Base-by-base conservation (phyloP, 352 stramenopile species). In the Phytophthora europaea region DNA sequence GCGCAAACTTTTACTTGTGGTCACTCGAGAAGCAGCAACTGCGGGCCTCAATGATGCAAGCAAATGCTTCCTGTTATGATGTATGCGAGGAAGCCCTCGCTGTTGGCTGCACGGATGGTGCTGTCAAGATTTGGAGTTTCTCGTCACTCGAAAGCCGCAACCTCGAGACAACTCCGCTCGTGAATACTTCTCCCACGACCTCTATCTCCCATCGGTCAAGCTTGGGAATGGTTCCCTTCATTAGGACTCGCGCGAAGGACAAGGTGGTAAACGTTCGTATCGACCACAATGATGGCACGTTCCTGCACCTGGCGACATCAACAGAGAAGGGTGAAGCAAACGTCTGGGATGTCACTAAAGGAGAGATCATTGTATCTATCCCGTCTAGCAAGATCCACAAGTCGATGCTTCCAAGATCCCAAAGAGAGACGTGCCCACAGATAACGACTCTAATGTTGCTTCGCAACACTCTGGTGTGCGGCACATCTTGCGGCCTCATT, bases 371-470 rank as follows among this genome's bases (percentile, higher is more conserved):
- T 57, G 75, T 94, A 43, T 94, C 90, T 0, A 92, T 97, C 34
- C 76, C 89, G 18, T 83, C 87, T 2, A 80, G 79, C 33, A 94
- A 94, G 67, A 96, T 97, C 36, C 90, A 97, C 75, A 88, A 88
- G 58, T 97, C 90, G 7, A 86, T 90, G 50, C 65, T 97, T 23
- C 87, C 84, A 15, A 84, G 90, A 18, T 87, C 86, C 3, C 79
- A 91, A 40, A 77, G 88, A 53, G 86, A 93, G 50, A 45, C 79
- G 22, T 83, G 72, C 20, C 88, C 89, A 8, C 89, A 96, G 72
- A 94, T 97, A 43, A 95, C 87, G n/a, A 96, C 87, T 34, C 63
- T 97, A 13, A 97, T 97, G 89, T 65, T 97, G 34, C 88, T 95
- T 61, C 89, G 90, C 34, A 96, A 95, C 72, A 97, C 89, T 8